Evolutionary conservation across 2,329 filamentous ascomycete species (phyloP).

Genomic region (Aureobasidium vineae): DNA sequence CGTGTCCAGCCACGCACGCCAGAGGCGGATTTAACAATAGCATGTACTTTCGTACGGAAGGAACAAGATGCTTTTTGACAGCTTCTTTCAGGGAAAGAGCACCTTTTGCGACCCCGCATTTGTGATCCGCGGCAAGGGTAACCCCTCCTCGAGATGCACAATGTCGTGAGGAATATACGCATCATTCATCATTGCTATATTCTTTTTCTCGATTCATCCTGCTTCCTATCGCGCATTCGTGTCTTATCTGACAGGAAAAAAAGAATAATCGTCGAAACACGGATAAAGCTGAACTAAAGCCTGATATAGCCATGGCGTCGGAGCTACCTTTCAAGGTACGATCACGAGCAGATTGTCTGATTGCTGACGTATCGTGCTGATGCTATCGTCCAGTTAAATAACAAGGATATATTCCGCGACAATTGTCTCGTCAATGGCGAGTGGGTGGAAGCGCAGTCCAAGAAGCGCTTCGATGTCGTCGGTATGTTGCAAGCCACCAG

Average conservation of each 20-base stretch:
- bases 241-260: background rate
- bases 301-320: slow-evolving; percentile 32
- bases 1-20: background rate
- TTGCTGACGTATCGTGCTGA: slow-evolving; percentile 2
- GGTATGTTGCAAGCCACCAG: slow-evolving; percentile 39
- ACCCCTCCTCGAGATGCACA: background rate
- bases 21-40: background rate
- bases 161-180: slow-evolving; percentile 4
- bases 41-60: background rate
- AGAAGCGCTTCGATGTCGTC: slow-evolving; percentile 57
- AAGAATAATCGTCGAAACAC: background rate
- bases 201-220: background rate
- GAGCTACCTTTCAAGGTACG: slow-evolving; percentile 48
- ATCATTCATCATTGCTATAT: background rate
- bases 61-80: background rate
- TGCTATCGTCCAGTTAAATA: slow-evolving; percentile 47
- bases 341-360: background rate
- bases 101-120: background rate
- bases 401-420: slow-evolving; percentile 55
- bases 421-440: slow-evolving; percentile 55
- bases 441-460: slow-evolving; percentile 57
- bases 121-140: background rate
- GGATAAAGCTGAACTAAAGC: background rate
- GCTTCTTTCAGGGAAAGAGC: background rate
- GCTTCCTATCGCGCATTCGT: background rate